Conservation (phyloP, 2,329 filamentous ascomycete genomes). For the Penicillium sp. region DNA sequence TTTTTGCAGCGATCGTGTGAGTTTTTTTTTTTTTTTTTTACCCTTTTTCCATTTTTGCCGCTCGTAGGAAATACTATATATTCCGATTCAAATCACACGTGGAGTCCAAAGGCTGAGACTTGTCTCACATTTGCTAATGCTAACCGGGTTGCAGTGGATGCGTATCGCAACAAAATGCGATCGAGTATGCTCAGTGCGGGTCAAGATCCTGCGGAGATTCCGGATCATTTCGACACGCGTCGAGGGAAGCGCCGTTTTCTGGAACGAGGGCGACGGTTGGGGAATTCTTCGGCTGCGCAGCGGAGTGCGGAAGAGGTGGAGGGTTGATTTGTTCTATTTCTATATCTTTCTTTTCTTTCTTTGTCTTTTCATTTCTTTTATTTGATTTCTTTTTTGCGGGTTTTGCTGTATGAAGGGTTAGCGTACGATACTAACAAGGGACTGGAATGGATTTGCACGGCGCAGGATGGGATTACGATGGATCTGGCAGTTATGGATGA, state of each 20-base stretch:
- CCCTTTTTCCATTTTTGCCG: conserved; percentile 1
- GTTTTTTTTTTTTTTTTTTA: conserved; percentile 38
- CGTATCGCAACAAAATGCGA: conserved; percentile 86
- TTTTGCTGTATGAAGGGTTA: conserved; percentile 4
- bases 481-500: background rate
- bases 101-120: conserved; percentile 3
- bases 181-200: conserved; percentile 72
- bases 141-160: conserved; percentile 66
- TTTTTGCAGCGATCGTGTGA: conserved; percentile 88
- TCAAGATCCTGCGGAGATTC: conserved; percentile 66
- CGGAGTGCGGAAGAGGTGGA: conserved; percentile 38
- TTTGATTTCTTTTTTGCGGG: background rate
- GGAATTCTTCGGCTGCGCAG: conserved; percentile 25
- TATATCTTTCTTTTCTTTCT: conserved; percentile 1
- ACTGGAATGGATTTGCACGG: conserved; percentile 12
- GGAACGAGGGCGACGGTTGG: conserved; percentile 39
- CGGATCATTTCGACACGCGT: conserved; percentile 83
- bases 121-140: conserved; percentile 12
- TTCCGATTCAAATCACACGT: no score
- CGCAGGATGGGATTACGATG: conserved; percentile 1
- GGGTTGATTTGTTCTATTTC: conserved; percentile 11
- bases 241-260: conserved; percentile 74
- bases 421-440: conserved; percentile 10
- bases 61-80: no score
- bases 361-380: conserved; percentile 1